These are phyloP conservation scores for Stagonosporopsis tanaceti DNA, from an alignment of 2,329 filamentous ascomycete genomes.

Conservation along the genomic window DNA sequence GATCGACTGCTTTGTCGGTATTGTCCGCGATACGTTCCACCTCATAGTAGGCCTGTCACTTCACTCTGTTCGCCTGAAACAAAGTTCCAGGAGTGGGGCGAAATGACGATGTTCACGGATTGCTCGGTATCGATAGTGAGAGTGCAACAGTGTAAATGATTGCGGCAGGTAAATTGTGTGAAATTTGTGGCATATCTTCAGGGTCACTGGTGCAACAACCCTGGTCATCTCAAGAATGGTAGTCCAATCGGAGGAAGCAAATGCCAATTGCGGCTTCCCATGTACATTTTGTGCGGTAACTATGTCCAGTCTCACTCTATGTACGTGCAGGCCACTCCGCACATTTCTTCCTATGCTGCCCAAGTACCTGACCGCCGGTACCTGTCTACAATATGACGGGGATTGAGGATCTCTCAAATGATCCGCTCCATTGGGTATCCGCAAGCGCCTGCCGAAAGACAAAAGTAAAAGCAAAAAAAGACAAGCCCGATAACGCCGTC, in stretches of 20 bases:
- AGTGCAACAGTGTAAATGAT: constrained; percentile 16
- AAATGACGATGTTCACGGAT: constrained; percentile 24
- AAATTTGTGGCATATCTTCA: constrained; percentile 27
- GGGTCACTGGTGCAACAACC: constrained; percentile 23
- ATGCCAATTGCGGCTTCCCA: not conserved
- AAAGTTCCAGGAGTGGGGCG: constrained; percentile 8
- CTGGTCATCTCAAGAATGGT: constrained; percentile 1
- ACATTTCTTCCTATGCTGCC: constrained; percentile 2
- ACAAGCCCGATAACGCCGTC: constrained; percentile 42
- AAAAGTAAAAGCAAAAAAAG: constrained; percentile 25
- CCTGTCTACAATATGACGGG: not conserved
- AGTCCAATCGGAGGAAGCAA: constrained; percentile 9
- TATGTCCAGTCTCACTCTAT: constrained; percentile 1
- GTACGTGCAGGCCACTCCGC: not conserved
- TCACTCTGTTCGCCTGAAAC: constrained; percentile 13
- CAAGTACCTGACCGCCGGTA: constrained; percentile 4
- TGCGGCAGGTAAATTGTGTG: constrained; percentile 34
- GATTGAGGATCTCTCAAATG: constrained; percentile 6
- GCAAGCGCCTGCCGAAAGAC: constrained; percentile 16
- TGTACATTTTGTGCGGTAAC: constrained; percentile 1
- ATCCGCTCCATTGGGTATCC: constrained; percentile 31
- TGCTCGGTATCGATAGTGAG: constrained; percentile 21
- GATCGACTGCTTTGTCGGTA: constrained; percentile 18
- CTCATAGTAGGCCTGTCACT: constrained; percentile 6
- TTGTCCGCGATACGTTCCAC: constrained; percentile 20